Evolutionary conservation across 1,139 yeast species (phyloP), one percentile per base, ranked within the genome.

Genomic region (Meyerozyma guilliermondii): DNA sequence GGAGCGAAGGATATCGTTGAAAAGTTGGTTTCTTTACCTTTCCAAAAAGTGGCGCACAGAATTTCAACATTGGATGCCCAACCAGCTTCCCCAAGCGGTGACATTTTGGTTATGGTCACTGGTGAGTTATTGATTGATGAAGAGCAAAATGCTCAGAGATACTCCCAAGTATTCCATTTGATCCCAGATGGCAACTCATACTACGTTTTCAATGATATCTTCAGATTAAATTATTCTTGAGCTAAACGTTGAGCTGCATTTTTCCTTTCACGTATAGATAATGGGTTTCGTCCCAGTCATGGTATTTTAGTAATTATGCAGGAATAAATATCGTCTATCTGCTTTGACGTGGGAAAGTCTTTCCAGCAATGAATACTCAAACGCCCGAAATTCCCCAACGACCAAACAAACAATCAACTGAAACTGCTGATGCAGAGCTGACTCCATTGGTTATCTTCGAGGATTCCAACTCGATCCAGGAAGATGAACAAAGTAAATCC

Each of bases 1-100:
- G 98, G 99, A 52, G 87, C 95, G 48, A 83, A 84, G 69, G 85
- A 76, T 57, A 92, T 92, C 59, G 89, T 91, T 51, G 98, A 91
- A 71, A 92, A 92, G 67, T 79, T 92, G 55, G 80, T 78, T 36
- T 77, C 88, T 27, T 78, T 92, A 58, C 97, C 97, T 42, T 92
- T 92, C 76, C 84, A 78, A 63, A 88, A 88, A 70, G 97, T 94
- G 47, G 83, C 80, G 41, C 99, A 92, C 74, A 79, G 94, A 70
- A 84, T 92, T 60, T 82, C 95, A 44, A 91, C 98, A 39, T 78
- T 92, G 59, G 98, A 92, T 61, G 98, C 98, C 40, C 99, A 92
- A 72, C 98, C 98, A 39, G 96, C 94, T 35, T 85, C 96, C 48
- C 87, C 95, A 47, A 79, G 74, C 55, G 97, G 97, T 49, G 98